phyloP scores from a whole-genome alignment of 768 basidiomycete genomes.

The Tylopilus subfusipes region DNA sequence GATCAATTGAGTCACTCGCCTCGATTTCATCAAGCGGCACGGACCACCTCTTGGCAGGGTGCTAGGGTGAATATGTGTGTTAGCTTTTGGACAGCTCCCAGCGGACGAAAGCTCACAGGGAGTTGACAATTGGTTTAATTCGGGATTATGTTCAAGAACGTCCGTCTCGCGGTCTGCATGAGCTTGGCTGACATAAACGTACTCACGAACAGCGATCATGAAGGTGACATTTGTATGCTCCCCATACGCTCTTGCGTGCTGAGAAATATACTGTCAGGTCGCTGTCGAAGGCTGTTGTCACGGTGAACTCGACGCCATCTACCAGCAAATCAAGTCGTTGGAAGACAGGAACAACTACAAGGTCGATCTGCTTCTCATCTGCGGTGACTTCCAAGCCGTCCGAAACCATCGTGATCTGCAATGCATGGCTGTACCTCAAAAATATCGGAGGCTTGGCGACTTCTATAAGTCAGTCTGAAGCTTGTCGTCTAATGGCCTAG shows the following conservation, averaged over 20 bases:
- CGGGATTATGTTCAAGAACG: no score
- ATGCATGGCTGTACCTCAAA: slow-evolving; percentile 88
- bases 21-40: no score
- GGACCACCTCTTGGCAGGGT: not conserved
- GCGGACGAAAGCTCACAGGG: no score
- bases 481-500: not conserved
- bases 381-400: slow-evolving; percentile 95
- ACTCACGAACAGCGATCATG: slow-evolving; percentile 10
- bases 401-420: slow-evolving; percentile 81
- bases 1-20: not conserved
- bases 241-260: not conserved
- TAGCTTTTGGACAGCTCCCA: no score
- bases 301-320: slow-evolving; percentile 87
- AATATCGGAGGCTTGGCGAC: slow-evolving; percentile 79
- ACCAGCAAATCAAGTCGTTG: slow-evolving; percentile 60
- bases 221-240: slow-evolving; percentile 16
- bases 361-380: slow-evolving; percentile 85
- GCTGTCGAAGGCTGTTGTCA: slow-evolving; percentile 96
- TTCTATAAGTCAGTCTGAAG: slow-evolving; percentile 63
- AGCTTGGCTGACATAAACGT: slow-evolving; percentile 1
- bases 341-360: slow-evolving; percentile 60
- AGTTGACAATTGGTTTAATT: no score
- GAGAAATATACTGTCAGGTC: slow-evolving; percentile 44
- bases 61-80: no score
- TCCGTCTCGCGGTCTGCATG: no score